These are phyloP conservation scores for Aspergillus neoniger DNA, from an alignment of 2,329 filamentous ascomycete genomes.

Conservation along the genomic window DNA sequence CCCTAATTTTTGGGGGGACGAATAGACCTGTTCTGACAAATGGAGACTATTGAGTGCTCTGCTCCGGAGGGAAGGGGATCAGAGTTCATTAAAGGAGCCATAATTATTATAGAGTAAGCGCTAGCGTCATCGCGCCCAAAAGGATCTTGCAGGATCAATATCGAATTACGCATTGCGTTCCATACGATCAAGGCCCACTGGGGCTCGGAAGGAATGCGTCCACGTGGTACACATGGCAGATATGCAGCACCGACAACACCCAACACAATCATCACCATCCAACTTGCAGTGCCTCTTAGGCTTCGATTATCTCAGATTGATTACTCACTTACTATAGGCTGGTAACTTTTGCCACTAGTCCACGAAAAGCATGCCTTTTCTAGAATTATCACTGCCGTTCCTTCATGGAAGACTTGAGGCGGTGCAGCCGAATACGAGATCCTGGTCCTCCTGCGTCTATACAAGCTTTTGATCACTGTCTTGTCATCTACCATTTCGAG, in stretches of 20 bases:
- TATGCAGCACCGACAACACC: background rate
- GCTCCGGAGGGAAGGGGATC: too few relatives aligned
- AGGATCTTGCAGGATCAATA: background rate
- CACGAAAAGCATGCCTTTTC: background rate
- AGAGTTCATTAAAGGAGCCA: background rate
- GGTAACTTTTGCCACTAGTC: background rate
- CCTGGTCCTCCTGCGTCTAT: background rate
- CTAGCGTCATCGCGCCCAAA: background rate
- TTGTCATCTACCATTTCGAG: background rate
- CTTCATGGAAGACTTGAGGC: background rate
- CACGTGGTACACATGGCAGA: background rate
- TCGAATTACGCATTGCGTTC: background rate
- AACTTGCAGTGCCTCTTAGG: background rate
- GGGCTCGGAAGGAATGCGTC: background rate
- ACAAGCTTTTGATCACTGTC: background rate
- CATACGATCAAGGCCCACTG: background rate
- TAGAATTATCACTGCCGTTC: background rate
- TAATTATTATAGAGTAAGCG: background rate
- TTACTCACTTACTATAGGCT: background rate
- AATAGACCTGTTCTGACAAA: background rate
- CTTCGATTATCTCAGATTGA: background rate
- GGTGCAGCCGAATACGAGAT: background rate
- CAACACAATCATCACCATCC: background rate
- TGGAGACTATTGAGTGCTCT: background rate
- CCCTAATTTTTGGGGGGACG: too few relatives aligned